These are phyloP conservation scores for Paramecium biaurelia DNA, from an alignment of 73 alveolate genomes.

Conservation along the genomic window DNA sequence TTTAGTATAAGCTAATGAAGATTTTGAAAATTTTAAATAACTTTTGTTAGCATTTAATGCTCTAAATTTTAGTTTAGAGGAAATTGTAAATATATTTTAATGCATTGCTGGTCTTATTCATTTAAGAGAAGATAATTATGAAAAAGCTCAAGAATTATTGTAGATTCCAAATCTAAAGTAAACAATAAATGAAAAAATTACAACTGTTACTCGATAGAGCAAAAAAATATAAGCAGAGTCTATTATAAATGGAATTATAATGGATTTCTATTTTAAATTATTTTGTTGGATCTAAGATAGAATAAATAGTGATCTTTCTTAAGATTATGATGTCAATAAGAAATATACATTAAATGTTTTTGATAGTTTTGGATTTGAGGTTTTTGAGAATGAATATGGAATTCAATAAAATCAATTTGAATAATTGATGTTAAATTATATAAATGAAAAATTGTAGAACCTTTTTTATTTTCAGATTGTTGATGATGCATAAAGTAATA, in stretches of 20 bases:
- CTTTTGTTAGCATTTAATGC: not conserved
- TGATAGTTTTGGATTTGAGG: constrained; percentile 96
- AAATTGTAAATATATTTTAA: not conserved
- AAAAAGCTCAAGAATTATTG: not conserved
- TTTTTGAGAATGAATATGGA: constrained; percentile 77
- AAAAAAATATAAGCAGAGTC: constrained; percentile 22
- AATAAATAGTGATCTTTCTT: not conserved
- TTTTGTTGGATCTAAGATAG: constrained; percentile 89
- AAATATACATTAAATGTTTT: constrained; percentile 71
- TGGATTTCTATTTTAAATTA: constrained; percentile 77
- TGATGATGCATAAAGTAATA: constrained; percentile 74
- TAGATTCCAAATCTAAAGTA: not conserved
- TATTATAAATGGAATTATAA: constrained; percentile 90
- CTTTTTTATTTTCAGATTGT: constrained; percentile 83
- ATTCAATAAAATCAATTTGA: constrained; percentile 73
- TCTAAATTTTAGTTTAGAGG: not conserved
- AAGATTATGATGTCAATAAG: not conserved
- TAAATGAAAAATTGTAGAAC: constrained; percentile 92
- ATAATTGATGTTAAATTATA: constrained; percentile 88
- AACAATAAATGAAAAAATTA: no score
- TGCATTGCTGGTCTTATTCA: not conserved
- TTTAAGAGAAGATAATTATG: not conserved
- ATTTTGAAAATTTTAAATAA: not conserved
- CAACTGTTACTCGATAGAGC: not conserved
- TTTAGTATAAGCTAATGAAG: not conserved